phyloP scores from a whole-genome alignment of 441 rosid genomes.

The Adansonia madagascariensis region DNA sequence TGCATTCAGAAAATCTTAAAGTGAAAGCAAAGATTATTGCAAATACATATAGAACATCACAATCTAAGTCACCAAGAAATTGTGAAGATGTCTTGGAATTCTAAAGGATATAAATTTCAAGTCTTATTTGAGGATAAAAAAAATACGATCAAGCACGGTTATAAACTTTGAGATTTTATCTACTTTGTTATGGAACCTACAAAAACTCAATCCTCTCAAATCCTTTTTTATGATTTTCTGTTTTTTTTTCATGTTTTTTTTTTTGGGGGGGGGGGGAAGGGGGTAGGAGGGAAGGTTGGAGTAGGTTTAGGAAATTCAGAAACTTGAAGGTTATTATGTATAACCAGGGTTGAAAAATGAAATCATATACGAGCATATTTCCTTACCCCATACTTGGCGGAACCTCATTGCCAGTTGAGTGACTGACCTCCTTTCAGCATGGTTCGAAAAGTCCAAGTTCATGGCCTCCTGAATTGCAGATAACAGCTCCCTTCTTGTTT shows the following conservation, averaged over 20 bases:
- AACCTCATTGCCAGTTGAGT: constrained; percentile 70
- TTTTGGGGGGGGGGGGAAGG: neutral
- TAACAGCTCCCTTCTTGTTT: constrained; percentile 63
- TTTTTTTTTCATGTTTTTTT: neutral
- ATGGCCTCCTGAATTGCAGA: constrained; percentile 79
- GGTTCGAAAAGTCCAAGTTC: constrained; percentile 66
- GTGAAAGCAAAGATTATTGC: neutral
- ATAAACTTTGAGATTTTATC: neutral
- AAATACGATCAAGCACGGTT: neutral
- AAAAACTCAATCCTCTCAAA: constrained; percentile 2
- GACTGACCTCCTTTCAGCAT: constrained; percentile 65
- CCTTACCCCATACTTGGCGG: constrained; percentile 78
- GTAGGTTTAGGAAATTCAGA: neutral
- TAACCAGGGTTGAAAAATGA: neutral
- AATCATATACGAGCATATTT: constrained; percentile 26
- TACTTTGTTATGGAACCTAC: neutral
- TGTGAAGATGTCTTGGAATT: neutral
- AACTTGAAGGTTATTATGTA: neutral
- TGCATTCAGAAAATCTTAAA: neutral
- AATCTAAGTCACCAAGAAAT: constrained; percentile 9
- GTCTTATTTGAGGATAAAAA: neutral
- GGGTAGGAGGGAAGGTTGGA: neutral
- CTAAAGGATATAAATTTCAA: neutral
- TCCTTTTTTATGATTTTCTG: neutral
- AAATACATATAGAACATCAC: neutral